Percentiles rank a stretch among this genome's conserved stretches.
phyloP scores from a whole-genome alignment of 805 yeast genomes.

The Vanderwaltozyma verrucispora region DNA sequence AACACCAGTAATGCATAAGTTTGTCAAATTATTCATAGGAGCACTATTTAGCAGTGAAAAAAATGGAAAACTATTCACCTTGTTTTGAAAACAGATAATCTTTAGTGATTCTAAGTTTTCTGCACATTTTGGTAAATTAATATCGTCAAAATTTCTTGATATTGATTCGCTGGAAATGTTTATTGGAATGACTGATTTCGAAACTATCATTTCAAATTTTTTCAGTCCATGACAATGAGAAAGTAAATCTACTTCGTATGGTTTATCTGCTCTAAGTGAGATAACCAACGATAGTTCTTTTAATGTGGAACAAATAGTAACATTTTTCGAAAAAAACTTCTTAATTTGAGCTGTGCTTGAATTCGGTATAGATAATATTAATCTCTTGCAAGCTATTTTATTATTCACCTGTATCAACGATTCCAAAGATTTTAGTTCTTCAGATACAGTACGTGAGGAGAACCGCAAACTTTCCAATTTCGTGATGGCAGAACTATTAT shows the following conservation, averaged over 20 bases:
- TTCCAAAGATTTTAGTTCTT: conserved; percentile 15
- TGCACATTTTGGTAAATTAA: conserved; percentile 7
- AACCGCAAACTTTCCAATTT: conserved; percentile 9
- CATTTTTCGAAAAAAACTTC: conserved; percentile 7
- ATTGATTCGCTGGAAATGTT: background rate
- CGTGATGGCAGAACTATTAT: background rate
- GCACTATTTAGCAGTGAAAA: conserved; percentile 5
- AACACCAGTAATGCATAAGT: conserved; percentile 16
- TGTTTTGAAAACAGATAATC: conserved; percentile 15
- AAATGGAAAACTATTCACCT: conserved; percentile 13
- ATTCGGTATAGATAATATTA: conserved; percentile 15
- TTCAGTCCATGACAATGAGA: conserved; percentile 10
- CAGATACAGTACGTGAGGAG: conserved; percentile 15
- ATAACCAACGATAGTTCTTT: conserved; percentile 14
- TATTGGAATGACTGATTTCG: conserved; percentile 10
- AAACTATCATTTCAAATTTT: conserved; percentile 15
- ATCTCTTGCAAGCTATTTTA: conserved; percentile 6
- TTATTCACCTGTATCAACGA: conserved; percentile 8
- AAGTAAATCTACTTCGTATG: conserved; percentile 12
- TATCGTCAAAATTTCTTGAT: conserved; percentile 1
- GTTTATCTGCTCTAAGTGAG: conserved; percentile 14
- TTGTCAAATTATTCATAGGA: conserved; percentile 5
- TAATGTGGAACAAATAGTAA: conserved; percentile 4
- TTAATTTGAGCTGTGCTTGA: conserved; percentile 11
- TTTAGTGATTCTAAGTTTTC: conserved; percentile 13